phyloP scores from a whole-genome alignment of 495 filamentous ascomycete species.

The Echria macrotheca region DNA sequence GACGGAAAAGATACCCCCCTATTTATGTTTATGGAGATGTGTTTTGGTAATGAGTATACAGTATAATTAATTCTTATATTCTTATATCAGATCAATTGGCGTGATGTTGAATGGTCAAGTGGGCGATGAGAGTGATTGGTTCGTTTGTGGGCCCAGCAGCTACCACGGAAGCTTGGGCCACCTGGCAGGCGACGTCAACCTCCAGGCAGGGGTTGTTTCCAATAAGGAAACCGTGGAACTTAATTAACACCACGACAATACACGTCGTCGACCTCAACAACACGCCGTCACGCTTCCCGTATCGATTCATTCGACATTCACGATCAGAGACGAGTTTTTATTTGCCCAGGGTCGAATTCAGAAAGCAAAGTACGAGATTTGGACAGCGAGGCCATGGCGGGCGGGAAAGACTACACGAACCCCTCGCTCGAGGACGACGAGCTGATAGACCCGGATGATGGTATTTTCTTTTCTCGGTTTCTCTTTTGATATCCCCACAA shows the following conservation, averaged over 20 bases:
- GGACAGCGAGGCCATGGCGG: constrained; percentile 33
- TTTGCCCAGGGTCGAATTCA: no score
- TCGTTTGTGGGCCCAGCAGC: no score
- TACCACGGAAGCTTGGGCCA: constrained; percentile 33
- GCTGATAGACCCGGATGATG: constrained; percentile 93
- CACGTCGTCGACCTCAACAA: not conserved
- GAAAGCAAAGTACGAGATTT: no score
- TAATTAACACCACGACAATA: not conserved
- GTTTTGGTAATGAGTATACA: not conserved
- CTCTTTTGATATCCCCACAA: no score
- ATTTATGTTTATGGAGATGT: not conserved
- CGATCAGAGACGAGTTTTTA: no score
- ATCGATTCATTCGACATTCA: not conserved
- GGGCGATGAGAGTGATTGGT: not conserved
- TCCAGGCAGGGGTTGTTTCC: not conserved
- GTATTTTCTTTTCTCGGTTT: no score
- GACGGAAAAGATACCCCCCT: not conserved
- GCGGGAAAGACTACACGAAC: constrained; percentile 52
- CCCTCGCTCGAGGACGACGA: constrained; percentile 75
- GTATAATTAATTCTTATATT: not conserved
- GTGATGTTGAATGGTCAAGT: not conserved
- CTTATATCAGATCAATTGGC: not conserved
- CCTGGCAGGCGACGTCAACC: constrained; percentile 13
- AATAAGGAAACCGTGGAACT: constrained; percentile 21
- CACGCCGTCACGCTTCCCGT: not conserved